Evolutionary conservation across 106 monocot species (phyloP).

Genomic region (Dendrobium nobile): DNA sequence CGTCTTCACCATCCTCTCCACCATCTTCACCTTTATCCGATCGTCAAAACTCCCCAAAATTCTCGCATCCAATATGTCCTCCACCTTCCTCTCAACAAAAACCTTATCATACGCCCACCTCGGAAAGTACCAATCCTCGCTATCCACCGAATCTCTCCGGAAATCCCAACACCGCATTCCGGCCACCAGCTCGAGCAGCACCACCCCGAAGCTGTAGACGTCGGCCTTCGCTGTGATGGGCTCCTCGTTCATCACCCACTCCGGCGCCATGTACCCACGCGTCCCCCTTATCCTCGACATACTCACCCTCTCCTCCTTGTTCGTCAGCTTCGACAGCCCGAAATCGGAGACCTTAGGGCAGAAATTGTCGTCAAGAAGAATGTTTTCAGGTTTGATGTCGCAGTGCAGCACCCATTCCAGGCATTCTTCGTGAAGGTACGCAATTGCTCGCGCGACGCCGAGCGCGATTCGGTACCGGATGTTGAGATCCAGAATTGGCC

Average conservation of each 20-base stretch:
- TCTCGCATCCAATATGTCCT: constrained; percentile 45
- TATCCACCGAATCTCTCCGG: constrained; percentile 31
- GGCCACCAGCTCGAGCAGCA: constrained; percentile 70
- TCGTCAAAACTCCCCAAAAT: constrained; percentile 37
- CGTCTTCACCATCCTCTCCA: constrained; percentile 85
- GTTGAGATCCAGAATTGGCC: constrained; percentile 45
- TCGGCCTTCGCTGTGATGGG: constrained; percentile 87
- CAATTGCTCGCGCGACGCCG: constrained; percentile 75
- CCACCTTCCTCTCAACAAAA: constrained; percentile 57
- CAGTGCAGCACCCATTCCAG: constrained; percentile 88
- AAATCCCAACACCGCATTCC: constrained; percentile 46
- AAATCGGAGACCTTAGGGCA: constrained; percentile 90
- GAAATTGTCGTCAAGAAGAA: constrained; percentile 71
- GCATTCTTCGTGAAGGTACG: constrained; percentile 87
- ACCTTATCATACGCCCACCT: constrained; percentile 83
- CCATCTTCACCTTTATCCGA: constrained; percentile 18
- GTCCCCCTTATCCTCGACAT: constrained; percentile 66
- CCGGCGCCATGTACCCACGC: constrained; percentile 83
- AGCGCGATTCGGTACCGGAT: constrained; percentile 69
- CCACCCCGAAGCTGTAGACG: constrained; percentile 82
- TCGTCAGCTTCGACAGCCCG: constrained; percentile 64
- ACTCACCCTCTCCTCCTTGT: constrained; percentile 59
- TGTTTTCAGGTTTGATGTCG: constrained; percentile 91
- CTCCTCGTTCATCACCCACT: constrained; percentile 55
- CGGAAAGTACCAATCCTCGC: constrained; percentile 78